Base-by-base conservation (phyloP, 805 yeast genomes). In the Metschnikowia dekortorum region DNA sequence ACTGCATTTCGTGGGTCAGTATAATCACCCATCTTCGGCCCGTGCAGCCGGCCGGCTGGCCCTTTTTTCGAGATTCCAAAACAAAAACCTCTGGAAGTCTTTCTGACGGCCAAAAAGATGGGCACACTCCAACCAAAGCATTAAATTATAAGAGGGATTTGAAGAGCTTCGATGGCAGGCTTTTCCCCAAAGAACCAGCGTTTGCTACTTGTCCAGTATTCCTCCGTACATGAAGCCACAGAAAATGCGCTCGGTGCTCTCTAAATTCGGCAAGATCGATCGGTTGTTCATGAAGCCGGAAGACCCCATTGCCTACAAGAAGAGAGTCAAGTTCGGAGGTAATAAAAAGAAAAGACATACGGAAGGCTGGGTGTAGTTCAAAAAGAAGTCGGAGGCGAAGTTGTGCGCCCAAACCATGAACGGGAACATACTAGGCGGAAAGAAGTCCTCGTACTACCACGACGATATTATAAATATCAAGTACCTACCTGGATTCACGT, bases 211-310 rank as follows among this genome's bases (percentile, higher is more conserved):
- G 2, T 90, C 97, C 0, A 80, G 85, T 45, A 80, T 94, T 8
- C 99, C 99, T 0, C 99, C 99, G 28, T 94, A 87, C 64, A 94
- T 94, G 99, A 91, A 91, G 64, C 98, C 99, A 1, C 81, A 85
- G 1, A 94, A 90, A 64, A 74, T 94, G 69, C 78, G 96, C 60
- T 94, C 90, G 46, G 79, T 94, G 10, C 71, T 94, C 33, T 67
- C 83, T 4, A 74, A 88, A 53, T 94, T 92, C 69, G 99, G 99
- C 9, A 83, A 82, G 52, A 78, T 92, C n/a, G 96, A 89, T 60
- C 75, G 98, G 55, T 71, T 94, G 6, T 94, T 86, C 64, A 69
- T 94, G 54, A 86, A 89, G 57, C 96, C 96, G 13, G 99, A 94
- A 66, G 87, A 85, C 55, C 77, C 82, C 8, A 72, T 78, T 30